These are phyloP conservation scores for Punctularia strigosozonata DNA, from an alignment of 768 basidiomycete species.

Conservation along the genomic window DNA sequence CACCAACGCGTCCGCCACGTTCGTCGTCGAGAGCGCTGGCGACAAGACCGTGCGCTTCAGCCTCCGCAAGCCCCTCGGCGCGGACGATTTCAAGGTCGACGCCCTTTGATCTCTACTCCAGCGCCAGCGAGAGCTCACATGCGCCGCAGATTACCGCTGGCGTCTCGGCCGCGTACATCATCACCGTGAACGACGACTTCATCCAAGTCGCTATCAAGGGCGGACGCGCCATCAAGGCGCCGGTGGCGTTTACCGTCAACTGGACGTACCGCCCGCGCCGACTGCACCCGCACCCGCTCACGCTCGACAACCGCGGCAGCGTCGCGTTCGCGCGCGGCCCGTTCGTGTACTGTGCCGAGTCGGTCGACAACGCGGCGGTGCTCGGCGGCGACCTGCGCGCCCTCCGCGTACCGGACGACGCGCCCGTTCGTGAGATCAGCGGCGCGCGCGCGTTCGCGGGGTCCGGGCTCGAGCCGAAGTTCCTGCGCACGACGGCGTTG, in stretches of 20 bases:
- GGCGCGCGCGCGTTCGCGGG: neutral
- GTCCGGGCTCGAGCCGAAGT: conserved; percentile 2
- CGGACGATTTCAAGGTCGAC: conserved; percentile 5
- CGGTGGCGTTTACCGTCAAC: conserved; percentile 1
- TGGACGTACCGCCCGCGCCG: conserved; percentile 1
- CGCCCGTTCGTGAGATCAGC: neutral
- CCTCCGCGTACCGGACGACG: conserved; percentile 1
- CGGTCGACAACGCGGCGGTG: conserved; percentile 9
- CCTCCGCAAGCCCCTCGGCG: conserved; percentile 7
- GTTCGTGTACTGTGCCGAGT: conserved; percentile 12
- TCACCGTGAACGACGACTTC: too few relatives aligned
- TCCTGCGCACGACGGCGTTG: neutral
- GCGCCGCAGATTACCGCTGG: too few relatives aligned
- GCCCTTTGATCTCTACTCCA: too few relatives aligned
- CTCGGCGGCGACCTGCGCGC: conserved; percentile 7
- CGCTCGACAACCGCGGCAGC: conserved; percentile 6
- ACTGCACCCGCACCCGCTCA: conserved; percentile 7
- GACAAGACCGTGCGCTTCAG: neutral
- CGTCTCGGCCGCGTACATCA: too few relatives aligned
- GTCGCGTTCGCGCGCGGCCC: conserved; percentile 10
- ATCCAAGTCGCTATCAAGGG: too few relatives aligned
- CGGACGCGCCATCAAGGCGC: too few relatives aligned
- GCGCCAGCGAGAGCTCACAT: too few relatives aligned
- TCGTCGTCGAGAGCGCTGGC: conserved; percentile 2
- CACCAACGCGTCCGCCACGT: conserved; percentile 3